These are phyloP conservation scores for Oleoguttula mirabilis DNA, from an alignment of 495 filamentous ascomycete species.

Conservation along the genomic window DNA sequence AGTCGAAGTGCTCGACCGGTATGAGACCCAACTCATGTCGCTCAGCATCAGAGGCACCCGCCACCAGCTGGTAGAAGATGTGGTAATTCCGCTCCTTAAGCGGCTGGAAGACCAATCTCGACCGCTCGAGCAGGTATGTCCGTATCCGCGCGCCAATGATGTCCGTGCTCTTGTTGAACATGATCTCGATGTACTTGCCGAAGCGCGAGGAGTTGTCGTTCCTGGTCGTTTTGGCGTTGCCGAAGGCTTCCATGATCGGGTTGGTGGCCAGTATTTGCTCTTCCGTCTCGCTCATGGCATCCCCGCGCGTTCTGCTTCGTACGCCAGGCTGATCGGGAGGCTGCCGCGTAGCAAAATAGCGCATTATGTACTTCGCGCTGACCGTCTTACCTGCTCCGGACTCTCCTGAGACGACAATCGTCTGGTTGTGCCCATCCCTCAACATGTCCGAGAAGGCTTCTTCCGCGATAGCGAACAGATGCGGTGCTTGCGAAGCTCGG, in stretches of 20 bases:
- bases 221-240: slow-evolving; percentile 95
- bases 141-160: slow-evolving; percentile 97
- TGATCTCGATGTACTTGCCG: slow-evolving; percentile 99
- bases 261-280: slow-evolving; percentile 97
- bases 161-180: slow-evolving; percentile 91
- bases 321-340: slow-evolving; percentile 78
- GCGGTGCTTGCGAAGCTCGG: slow-evolving; percentile 87
- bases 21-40: slow-evolving; percentile 62
- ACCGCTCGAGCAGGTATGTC: slow-evolving; percentile 90
- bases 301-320: slow-evolving; percentile 62
- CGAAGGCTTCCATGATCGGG: slow-evolving; percentile 99
- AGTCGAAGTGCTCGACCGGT: slow-evolving; percentile 82
- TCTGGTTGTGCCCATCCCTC: slow-evolving; percentile 90
- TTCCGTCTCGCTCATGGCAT: slow-evolving; percentile 94
- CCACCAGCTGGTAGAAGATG: slow-evolving; percentile 96
- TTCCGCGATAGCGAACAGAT: slow-evolving; percentile 97
- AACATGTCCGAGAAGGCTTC: slow-evolving; percentile 99
- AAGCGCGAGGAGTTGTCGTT: slow-evolving; percentile 99
- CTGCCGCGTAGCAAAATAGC: slow-evolving; percentile 97
- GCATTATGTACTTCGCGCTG: slow-evolving; percentile 99
- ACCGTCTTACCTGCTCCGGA: slow-evolving; percentile 98
- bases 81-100: slow-evolving; percentile 98
- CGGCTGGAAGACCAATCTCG: slow-evolving; percentile 94
- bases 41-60: slow-evolving; percentile 80
- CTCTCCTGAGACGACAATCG: slow-evolving; percentile 95